Evolutionary conservation across 495 filamentous ascomycete species (phyloP), one percentile per base, ranked within the genome.

Genomic region (Talaromyces borbonicus): DNA sequence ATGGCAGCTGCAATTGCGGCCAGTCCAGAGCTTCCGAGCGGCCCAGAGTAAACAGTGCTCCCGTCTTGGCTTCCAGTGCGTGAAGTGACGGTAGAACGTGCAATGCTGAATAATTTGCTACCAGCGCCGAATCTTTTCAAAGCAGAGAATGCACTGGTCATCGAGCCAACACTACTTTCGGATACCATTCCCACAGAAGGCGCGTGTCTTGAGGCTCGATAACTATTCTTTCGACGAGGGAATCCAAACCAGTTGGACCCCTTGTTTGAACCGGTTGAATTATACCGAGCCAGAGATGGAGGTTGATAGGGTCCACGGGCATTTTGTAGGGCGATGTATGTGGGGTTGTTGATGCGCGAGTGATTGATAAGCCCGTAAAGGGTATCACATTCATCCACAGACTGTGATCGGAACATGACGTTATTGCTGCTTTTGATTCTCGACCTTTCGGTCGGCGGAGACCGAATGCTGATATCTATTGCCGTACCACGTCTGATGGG

Each of bases 391-490:
- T 96, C 92, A 43, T 77, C 71, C 1, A 79, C 69, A 27, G 73
- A 81, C 20, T 82, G 74, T 5, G 85, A 86, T n/a, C 93, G 85
- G 69, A 95, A 89, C 74, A 90, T 87, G 49, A 87, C 80, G 55
- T 86, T 87, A 49, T 75, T 81, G 51, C 79, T 79, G 38, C 78
- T 72, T n/a, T 75, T 77, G 26, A 88, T 71, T 47, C 78, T 77
- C 1, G 85, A 87, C 25, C 80, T 79, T 5, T 78, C 56, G 12
- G 80, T 87, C 11, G 81, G 83, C 15, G 82, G 80, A 8, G 89
- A 95, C 35, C 85, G 80, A 53, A 99, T 87, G 39, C 90, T 90
- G 41, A 99, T 88, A 58, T 99, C 92, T 25, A 97, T 74, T 16
- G 84, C 90, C 15, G 85, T 96, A 42, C 89, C 89, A 37, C 87